phyloP scores from a whole-genome alignment of 345 rosid genomes.

The Litchi chinensis region DNA sequence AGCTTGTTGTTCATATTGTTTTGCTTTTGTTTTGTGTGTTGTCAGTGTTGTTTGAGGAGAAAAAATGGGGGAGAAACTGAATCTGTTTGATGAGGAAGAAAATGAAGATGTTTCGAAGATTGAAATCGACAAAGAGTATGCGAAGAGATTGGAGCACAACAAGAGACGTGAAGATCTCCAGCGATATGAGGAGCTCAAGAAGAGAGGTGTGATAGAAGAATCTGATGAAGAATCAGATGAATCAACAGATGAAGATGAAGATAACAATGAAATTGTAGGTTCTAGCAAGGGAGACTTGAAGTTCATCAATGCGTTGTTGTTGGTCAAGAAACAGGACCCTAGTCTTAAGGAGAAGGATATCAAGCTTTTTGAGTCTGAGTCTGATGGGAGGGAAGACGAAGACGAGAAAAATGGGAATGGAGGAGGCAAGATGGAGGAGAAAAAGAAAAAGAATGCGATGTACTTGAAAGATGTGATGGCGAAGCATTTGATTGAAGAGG shows the following conservation, averaged over 20 bases:
- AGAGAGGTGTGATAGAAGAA: conserved; percentile 45
- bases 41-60: not conserved
- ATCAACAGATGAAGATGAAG: conserved; percentile 24
- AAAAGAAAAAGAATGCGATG: conserved; percentile 37
- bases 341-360: conserved; percentile 43
- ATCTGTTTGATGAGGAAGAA: conserved; percentile 51
- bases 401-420: conserved; percentile 18
- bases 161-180: conserved; percentile 70
- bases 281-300: conserved; percentile 34
- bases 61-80: conserved; percentile 16
- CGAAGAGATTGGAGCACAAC: conserved; percentile 55
- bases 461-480: conserved; percentile 79
- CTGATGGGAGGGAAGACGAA: conserved; percentile 40
- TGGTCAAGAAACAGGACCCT: conserved; percentile 49
- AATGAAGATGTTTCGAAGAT: conserved; percentile 42
- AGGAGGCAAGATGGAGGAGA: conserved; percentile 14
- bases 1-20: not conserved
- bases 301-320: conserved; percentile 38
- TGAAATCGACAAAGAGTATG: conserved; percentile 59
- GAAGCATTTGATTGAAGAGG: conserved; percentile 66
- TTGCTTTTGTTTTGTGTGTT: not conserved
- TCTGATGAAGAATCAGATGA: conserved; percentile 27
- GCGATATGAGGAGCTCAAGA: conserved; percentile 47
- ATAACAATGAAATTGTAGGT: conserved; percentile 20
- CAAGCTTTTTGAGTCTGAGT: conserved; percentile 52